phyloP scores from a whole-genome alignment of 1,139 yeast species.

The Yamadazyma blattariae region DNA sequence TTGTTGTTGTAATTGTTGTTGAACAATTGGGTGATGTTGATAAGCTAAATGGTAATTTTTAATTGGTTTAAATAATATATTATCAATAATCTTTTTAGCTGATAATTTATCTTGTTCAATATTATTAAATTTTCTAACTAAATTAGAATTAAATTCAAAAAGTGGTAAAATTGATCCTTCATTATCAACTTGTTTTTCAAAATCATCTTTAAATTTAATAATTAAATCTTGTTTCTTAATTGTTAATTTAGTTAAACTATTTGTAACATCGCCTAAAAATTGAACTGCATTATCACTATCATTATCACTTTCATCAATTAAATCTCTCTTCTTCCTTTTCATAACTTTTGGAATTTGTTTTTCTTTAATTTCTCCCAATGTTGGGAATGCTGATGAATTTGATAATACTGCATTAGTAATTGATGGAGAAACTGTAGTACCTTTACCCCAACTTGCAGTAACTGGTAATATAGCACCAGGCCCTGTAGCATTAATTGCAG shows the following conservation, averaged over 20 bases:
- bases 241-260: slow-evolving; percentile 29
- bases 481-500: slow-evolving; percentile 6
- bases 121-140: slow-evolving; percentile 15
- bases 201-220: slow-evolving; percentile 28
- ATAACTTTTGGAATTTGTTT: slow-evolving; percentile 27
- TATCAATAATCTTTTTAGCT: slow-evolving; percentile 43
- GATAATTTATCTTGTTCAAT: slow-evolving; percentile 37
- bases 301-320: slow-evolving; percentile 40
- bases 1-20: slow-evolving; percentile 16
- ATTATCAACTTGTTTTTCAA: slow-evolving; percentile 16
- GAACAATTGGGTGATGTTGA: slow-evolving; percentile 44
- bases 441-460: slow-evolving; percentile 58
- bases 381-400: slow-evolving; percentile 66
- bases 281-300: slow-evolving; percentile 37
- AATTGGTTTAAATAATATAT: slow-evolving; percentile 39
- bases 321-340: slow-evolving; percentile 27
- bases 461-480: slow-evolving; percentile 44
- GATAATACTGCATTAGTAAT: slow-evolving; percentile 39
- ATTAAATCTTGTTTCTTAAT: slow-evolving; percentile 25
- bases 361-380: slow-evolving; percentile 61
- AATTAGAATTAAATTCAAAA: slow-evolving; percentile 31
- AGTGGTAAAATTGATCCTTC: slow-evolving; percentile 31
- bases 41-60: slow-evolving; percentile 49
- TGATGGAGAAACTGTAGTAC: slow-evolving; percentile 27
- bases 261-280: slow-evolving; percentile 37